Conservation (phyloP, 2,329 filamentous ascomycete species). For the Pezicula radicicola region DNA sequence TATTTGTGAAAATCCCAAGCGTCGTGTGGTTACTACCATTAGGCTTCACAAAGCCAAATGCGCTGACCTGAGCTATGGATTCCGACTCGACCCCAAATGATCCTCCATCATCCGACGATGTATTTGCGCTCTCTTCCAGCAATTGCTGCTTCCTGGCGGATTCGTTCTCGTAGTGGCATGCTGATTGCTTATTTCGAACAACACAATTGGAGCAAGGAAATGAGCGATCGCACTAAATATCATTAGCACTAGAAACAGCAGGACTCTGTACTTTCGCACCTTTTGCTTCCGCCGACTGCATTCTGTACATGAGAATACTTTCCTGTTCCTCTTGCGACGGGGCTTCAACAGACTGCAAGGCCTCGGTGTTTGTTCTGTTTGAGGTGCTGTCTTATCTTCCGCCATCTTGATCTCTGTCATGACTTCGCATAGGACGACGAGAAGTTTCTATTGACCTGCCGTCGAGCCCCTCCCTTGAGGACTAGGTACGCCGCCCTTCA, state of each 20-base stretch:
- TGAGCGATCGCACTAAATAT: slow-evolving; percentile 52
- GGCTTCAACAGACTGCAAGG: no score
- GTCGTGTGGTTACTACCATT: slow-evolving; percentile 47
- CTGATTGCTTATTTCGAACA: slow-evolving; percentile 50
- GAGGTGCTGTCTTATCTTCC: no score
- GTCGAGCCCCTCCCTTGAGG: no score
- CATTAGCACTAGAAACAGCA: slow-evolving; percentile 6
- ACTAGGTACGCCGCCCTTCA: no score
- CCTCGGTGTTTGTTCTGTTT: no score
- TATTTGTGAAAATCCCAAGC: slow-evolving; percentile 46
- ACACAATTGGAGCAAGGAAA: slow-evolving; percentile 59
- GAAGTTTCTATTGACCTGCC: no score
- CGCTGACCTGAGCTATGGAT: slow-evolving; percentile 21
- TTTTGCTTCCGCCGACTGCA: slow-evolving; percentile 57
- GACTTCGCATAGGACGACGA: no score
- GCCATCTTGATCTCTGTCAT: no score
- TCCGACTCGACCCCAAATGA: slow-evolving; percentile 19
- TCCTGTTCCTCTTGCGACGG: no score
- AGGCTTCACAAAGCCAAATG: slow-evolving; percentile 51
- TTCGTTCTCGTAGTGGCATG: slow-evolving; percentile 54
- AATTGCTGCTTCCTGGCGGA: slow-evolving; percentile 26
- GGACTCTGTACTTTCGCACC: slow-evolving; percentile 17
- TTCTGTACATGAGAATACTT: slow-evolving; percentile 63
- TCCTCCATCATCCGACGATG: slow-evolving; percentile 13
- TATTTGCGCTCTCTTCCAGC: slow-evolving; percentile 19